These are phyloP conservation scores for Cucumis sativus DNA, from an alignment of 306 rosid genomes.

Conservation along the genomic window DNA sequence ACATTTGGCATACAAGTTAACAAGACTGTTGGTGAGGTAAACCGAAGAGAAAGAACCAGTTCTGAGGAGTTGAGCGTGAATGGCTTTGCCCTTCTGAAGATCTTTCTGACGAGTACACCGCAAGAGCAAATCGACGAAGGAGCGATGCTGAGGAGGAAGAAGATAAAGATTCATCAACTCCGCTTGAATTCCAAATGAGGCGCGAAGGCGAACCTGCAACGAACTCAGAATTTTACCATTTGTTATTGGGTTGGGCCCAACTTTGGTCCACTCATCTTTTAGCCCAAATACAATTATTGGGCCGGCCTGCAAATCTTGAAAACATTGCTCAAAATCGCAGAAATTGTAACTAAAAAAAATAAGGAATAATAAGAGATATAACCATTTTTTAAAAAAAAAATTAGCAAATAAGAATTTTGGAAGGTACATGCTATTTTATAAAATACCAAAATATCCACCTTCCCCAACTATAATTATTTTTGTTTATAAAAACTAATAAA, in stretches of 20 bases:
- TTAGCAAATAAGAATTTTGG: too few species aligned
- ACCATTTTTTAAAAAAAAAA: too few species aligned
- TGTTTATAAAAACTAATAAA: too few species aligned
- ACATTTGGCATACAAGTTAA: constrained; percentile 53
- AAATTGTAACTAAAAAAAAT: too few species aligned
- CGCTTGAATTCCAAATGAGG: neutral
- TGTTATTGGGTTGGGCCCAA: neutral
- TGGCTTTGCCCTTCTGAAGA: constrained; percentile 23
- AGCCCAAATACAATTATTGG: neutral
- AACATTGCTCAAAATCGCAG: neutral
- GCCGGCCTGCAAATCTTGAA: neutral
- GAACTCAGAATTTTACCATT: neutral
- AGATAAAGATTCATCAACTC: constrained; percentile 21
- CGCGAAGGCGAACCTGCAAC: neutral
- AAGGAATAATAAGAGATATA: too few species aligned
- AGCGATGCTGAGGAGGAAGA: constrained; percentile 15
- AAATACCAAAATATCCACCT: too few species aligned
- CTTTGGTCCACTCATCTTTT: neutral
- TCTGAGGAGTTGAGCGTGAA: constrained; percentile 50
- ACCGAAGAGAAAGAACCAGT: constrained; percentile 16
- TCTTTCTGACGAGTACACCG: constrained; percentile 25
- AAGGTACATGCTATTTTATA: too few species aligned
- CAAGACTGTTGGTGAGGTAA: constrained; percentile 39
- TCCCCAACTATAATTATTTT: too few species aligned
- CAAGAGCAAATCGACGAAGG: constrained; percentile 18